phyloP scores from a whole-genome alignment of 768 basidiomycete genomes.

The Xerocomellus dryophilus region DNA sequence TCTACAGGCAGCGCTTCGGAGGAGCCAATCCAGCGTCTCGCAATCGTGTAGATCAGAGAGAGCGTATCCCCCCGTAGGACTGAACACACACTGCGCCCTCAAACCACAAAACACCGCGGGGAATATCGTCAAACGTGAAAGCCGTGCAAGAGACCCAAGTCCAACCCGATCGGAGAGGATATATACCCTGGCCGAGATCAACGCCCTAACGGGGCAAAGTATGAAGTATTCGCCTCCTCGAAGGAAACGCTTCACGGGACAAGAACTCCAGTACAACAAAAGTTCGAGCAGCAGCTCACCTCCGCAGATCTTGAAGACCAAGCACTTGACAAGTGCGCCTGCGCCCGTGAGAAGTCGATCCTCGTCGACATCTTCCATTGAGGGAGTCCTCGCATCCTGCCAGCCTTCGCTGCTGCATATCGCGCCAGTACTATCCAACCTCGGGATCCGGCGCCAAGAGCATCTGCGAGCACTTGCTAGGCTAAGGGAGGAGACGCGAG shows the following conservation, averaged over 20 bases:
- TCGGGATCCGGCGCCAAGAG: constrained; percentile 59
- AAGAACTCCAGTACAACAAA: constrained; percentile 12
- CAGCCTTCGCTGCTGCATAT: constrained; percentile 66
- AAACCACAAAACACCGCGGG: constrained; percentile 18
- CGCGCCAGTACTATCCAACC: constrained; percentile 48
- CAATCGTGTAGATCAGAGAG: constrained; percentile 28
- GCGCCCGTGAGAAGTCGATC: constrained; percentile 25
- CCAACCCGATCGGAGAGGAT: constrained; percentile 34
- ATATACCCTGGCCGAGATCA: constrained; percentile 34
- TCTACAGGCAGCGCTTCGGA: constrained; percentile 17
- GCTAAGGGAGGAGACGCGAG: constrained; percentile 62
- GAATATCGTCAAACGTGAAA: constrained; percentile 18
- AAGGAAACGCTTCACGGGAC: constrained; percentile 8
- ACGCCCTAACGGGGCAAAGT: constrained; percentile 30
- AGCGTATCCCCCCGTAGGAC: constrained; percentile 20
- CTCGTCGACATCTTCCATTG: constrained; percentile 43
- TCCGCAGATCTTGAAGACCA: constrained; percentile 12
- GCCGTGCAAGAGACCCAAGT: constrained; percentile 21
- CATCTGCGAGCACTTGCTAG: constrained; percentile 62
- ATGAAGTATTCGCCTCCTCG: constrained; percentile 24
- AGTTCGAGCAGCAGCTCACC: constrained; percentile 24
- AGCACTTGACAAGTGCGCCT: constrained; percentile 11
- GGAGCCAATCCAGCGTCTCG: constrained; percentile 19
- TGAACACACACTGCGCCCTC: constrained; percentile 11
- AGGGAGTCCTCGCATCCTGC: constrained; percentile 56